Evolutionary conservation across 306 rosid species (phyloP).

Genomic region (Senna siamea): DNA sequence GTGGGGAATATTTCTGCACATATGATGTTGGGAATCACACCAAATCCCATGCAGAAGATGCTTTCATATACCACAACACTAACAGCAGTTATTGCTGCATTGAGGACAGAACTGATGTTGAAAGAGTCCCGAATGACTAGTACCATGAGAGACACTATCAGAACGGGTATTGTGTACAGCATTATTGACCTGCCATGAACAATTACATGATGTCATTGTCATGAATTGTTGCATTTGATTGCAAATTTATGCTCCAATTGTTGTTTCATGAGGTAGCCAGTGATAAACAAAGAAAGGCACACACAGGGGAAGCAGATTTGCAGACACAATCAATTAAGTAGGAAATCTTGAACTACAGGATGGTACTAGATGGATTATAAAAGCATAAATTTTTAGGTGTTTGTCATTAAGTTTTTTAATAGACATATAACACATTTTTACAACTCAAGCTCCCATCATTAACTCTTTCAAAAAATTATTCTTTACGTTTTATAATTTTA

Average conservation of each 20-base stretch:
- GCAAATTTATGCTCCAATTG: neutral
- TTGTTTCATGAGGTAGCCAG: conserved; percentile 17
- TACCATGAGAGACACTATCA: conserved; percentile 55
- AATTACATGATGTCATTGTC: conserved; percentile 29
- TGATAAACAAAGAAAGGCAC: neutral
- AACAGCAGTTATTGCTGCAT: conserved; percentile 54
- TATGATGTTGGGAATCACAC: conserved; percentile 67
- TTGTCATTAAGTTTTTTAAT: neutral
- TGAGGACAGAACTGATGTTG: conserved; percentile 40
- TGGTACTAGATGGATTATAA: neutral
- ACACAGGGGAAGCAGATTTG: neutral
- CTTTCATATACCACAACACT: conserved; percentile 62
- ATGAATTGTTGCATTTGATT: conserved; percentile 9
- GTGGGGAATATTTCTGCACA: conserved; percentile 80
- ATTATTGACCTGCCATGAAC: conserved; percentile 56
- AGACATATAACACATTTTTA: too few species aligned
- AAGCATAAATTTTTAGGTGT: neutral
- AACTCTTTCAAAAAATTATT: neutral
- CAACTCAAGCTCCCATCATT: neutral
- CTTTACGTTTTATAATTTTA: neutral
- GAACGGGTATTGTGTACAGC: conserved; percentile 65
- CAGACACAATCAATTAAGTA: neutral
- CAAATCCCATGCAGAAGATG: conserved; percentile 69
- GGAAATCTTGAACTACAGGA: neutral
- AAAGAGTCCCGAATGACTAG: conserved; percentile 52